These are phyloP conservation scores for Cladosporium sp. DNA, from an alignment of 2,329 filamentous ascomycete species.

Conservation along the genomic window DNA sequence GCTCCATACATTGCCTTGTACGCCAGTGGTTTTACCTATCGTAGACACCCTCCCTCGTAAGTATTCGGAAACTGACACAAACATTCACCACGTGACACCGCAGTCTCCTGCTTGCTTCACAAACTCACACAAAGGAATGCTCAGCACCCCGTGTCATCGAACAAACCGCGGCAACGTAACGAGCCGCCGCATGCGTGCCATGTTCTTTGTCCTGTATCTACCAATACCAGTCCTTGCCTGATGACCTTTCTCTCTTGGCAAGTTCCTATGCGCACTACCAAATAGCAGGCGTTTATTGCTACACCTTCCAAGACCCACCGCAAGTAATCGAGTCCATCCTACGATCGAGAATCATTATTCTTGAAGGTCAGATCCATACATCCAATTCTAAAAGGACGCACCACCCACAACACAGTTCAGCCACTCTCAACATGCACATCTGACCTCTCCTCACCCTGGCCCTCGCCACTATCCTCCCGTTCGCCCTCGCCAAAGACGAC, in stretches of 20 bases:
- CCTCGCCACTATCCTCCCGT: background rate
- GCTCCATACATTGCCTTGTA: background rate
- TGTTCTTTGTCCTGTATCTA: background rate
- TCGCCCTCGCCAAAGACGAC: conserved; percentile 5
- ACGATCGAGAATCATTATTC: background rate
- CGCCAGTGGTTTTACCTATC: background rate
- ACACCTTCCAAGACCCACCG: background rate
- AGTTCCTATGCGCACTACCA: background rate
- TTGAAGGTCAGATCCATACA: background rate
- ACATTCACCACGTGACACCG: background rate
- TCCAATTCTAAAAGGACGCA: background rate
- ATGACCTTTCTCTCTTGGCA: background rate
- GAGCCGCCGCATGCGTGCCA: background rate
- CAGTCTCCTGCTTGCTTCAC: background rate
- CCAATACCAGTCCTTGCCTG: background rate
- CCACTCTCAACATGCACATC: background rate
- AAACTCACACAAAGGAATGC: background rate
- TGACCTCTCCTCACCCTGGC: background rate
- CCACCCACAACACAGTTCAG: background rate
- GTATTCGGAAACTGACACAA: background rate
- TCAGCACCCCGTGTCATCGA: background rate
- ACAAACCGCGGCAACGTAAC: background rate
- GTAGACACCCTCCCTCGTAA: background rate
- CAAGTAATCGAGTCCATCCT: background rate
- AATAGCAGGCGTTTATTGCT: background rate